Conservation (phyloP, 1,139 yeast species). For the Saccharomyces uvarum region DNA sequence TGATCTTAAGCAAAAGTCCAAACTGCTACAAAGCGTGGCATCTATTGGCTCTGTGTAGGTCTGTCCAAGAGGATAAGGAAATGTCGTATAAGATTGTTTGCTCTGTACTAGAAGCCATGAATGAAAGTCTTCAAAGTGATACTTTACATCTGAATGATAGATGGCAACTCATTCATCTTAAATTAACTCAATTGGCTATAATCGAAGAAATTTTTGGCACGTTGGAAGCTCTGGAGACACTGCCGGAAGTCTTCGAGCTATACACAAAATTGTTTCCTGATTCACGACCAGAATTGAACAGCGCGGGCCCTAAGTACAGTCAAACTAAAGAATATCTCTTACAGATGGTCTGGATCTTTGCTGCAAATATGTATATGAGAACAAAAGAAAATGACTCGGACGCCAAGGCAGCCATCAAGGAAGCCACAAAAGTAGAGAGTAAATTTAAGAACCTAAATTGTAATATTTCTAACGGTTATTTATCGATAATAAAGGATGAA, state of each 20-base stretch:
- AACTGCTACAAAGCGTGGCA: slow-evolving; percentile 45
- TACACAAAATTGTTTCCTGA: slow-evolving; percentile 49
- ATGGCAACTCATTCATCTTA: slow-evolving; percentile 58
- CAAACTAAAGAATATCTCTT: slow-evolving; percentile 31
- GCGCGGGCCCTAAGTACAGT: slow-evolving; percentile 14
- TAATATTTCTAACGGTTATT: slow-evolving; percentile 48
- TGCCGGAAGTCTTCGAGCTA: slow-evolving; percentile 59
- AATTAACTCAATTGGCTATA: slow-evolving; percentile 67
- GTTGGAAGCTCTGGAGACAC: slow-evolving; percentile 51
- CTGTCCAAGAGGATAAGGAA: slow-evolving; percentile 45
- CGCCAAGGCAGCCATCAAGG: slow-evolving; percentile 65
- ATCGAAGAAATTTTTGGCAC: slow-evolving; percentile 58
- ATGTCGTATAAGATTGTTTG: slow-evolving; percentile 39
- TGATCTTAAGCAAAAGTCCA: slow-evolving; percentile 34
- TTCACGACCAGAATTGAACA: slow-evolving; percentile 22
- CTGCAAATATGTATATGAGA: slow-evolving; percentile 57
- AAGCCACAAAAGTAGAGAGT: slow-evolving; percentile 45
- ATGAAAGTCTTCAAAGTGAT: slow-evolving; percentile 15
- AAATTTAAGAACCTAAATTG: slow-evolving; percentile 36
- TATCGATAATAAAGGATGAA: slow-evolving; percentile 34
- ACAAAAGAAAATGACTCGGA: slow-evolving; percentile 46
- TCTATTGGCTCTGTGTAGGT: slow-evolving; percentile 43
- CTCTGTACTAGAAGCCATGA: slow-evolving; percentile 35
- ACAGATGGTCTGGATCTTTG: slow-evolving; percentile 69
- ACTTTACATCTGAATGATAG: slow-evolving; percentile 36